A percentile compares a stretch with the other conserved stretches of the same genome.
Evolutionary conservation across 345 rosid species (phyloP).

Genomic region (Dovyalis caffra): DNA sequence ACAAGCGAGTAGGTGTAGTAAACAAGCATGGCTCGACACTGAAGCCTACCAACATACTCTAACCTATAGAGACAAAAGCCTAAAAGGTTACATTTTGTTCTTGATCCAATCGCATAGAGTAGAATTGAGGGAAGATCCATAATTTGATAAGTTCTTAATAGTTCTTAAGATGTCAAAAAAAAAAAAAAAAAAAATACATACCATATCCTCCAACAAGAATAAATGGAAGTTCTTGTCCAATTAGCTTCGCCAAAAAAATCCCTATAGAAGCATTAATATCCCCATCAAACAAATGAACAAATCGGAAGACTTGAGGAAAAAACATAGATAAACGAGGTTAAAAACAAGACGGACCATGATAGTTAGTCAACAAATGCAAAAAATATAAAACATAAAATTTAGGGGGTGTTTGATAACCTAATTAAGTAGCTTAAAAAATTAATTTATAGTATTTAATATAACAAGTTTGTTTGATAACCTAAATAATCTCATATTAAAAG

Average conservation of each 20-base stretch:
- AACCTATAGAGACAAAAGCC: background rate
- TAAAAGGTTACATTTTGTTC: background rate
- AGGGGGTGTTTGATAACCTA: too few relatives aligned
- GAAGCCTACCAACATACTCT: constrained; percentile 1
- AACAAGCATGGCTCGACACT: background rate
- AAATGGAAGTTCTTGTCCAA: constrained; percentile 96
- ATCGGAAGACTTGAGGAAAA: background rate
- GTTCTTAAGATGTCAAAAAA: background rate
- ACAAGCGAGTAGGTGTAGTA: background rate
- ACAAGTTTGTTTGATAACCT: too few relatives aligned
- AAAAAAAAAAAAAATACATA: too few relatives aligned
- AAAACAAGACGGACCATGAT: background rate
- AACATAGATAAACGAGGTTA: background rate
- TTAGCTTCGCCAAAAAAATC: constrained; percentile 76
- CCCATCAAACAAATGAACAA: constrained; percentile 11
- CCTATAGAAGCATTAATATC: constrained; percentile 42
- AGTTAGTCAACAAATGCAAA: constrained; percentile 4
- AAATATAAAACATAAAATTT: background rate
- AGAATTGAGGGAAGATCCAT: constrained; percentile 3
- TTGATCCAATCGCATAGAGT: constrained; percentile 1
- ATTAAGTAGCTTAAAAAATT: too few relatives aligned
- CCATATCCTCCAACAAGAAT: constrained; percentile 96
- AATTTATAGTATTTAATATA: too few relatives aligned
- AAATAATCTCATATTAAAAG: too few relatives aligned
- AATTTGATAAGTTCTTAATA: background rate